Evolutionary conservation across 2,329 filamentous ascomycete species (phyloP).

Genomic region (Dothistroma pini): DNA sequence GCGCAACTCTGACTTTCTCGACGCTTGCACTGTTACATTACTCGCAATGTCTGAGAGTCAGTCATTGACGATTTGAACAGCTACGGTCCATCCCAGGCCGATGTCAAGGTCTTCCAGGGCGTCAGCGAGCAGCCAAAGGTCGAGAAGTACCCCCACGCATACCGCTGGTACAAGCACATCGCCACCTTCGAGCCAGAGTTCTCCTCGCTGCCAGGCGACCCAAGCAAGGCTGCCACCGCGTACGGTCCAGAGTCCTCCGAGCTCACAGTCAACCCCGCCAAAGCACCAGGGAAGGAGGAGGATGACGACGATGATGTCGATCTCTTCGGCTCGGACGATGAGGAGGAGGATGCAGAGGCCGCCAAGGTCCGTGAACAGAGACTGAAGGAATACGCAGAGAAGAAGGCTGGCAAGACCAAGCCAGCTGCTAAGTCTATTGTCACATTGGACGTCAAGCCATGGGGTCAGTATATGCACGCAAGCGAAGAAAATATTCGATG

Average conservation of each 20-base stretch:
- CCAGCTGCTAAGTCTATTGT: slow-evolving; percentile 91
- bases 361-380: slow-evolving; percentile 80
- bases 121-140: slow-evolving; percentile 70
- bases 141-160: slow-evolving; percentile 87
- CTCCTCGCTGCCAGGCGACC: slow-evolving; percentile 82
- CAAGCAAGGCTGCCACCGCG: slow-evolving; percentile 79
- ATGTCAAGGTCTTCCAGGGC: slow-evolving; percentile 93
- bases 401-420: slow-evolving; percentile 95
- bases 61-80: slow-evolving; percentile 38
- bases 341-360: slow-evolving; percentile 90
- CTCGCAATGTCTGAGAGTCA: neutral
- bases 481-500: slow-evolving; percentile 7
- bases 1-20: slow-evolving; percentile 67
- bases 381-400: slow-evolving; percentile 89
- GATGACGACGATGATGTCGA: slow-evolving; percentile 82
- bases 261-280: slow-evolving; percentile 78
- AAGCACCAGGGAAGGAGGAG: slow-evolving; percentile 63
- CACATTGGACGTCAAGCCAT: slow-evolving; percentile 95
- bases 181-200: slow-evolving; percentile 91
- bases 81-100: slow-evolving; percentile 79
- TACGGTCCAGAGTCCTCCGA: slow-evolving; percentile 84
- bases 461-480: slow-evolving; percentile 65
- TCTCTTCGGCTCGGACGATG: slow-evolving; percentile 88
- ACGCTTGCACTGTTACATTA: slow-evolving; percentile 8
- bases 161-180: slow-evolving; percentile 99